Evolutionary conservation across 805 yeast species (phyloP), one percentile per base, ranked within the genome.

Genomic region (Ogataea paraovalis): DNA sequence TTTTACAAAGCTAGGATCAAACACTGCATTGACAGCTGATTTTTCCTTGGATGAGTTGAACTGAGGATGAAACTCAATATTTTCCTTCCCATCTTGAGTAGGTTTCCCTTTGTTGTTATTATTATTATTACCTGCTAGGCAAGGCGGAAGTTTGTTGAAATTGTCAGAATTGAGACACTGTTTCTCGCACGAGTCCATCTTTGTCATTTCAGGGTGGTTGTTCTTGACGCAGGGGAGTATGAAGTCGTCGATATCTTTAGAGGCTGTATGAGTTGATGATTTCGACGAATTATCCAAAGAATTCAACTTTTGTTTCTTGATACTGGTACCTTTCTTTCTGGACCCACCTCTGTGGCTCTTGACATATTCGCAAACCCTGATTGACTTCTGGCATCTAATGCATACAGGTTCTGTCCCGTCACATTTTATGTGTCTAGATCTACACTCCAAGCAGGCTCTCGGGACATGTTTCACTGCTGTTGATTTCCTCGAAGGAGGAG

Each of bases 261-360:
- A 32, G 14, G 39, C 33, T 12, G 32, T n/a, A 8, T 33, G 7
- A 25, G 7, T 25, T 10, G n/a, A n/a, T n/a, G n/a, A n/a, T n/a
- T n/a, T n/a, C n/a, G n/a, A n/a, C n/a, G n/a, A n/a, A n/a, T 30
- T 30, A 14, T 22, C 16, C 8, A 20, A 23, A 9, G 36, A 25
- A 23, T 50, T 42, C 19, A 44, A 18, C 34, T 51, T 42, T 37
- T 50, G 56, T 42, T 56, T 66, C 50, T 65, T 70, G 14, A 45
- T 34, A 23, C 55, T 57, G 20, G 72, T 71, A 14, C 81, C 81
- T 53, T 72, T 77, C 52, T 67, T 74, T 40, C 82, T 60, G 6
- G 80, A 72, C 1, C 82, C 82, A 36, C 82, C 82, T 50, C 82
- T 60, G 38, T 75, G 71, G 49, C 79, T 73, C 54, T 73, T 74